These are phyloP conservation scores for Eimeria sp. DNA, from an alignment of 169 alveolate species.

Conservation along the genomic window DNA sequence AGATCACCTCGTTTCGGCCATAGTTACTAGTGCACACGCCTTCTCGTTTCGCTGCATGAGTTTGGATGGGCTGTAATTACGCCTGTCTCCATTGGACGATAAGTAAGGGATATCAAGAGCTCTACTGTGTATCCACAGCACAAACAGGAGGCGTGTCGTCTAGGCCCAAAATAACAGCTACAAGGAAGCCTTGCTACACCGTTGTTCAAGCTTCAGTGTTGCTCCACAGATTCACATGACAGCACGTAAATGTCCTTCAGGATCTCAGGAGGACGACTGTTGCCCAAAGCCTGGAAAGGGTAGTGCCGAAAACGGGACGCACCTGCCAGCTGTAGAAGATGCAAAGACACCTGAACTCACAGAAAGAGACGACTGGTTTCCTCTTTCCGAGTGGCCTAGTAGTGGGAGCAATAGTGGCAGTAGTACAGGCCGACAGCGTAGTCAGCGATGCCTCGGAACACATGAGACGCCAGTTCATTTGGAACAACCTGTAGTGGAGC, in stretches of 20 bases:
- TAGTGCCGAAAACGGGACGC: background rate
- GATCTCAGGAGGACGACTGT: background rate
- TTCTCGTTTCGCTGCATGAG: too few species aligned
- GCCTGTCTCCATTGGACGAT: too few species aligned
- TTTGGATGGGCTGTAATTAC: too few species aligned
- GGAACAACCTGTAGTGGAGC: background rate
- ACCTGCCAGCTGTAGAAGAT: background rate
- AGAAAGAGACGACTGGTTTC: conserved; percentile 30
- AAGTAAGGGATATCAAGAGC: background rate
- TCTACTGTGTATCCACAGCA: background rate
- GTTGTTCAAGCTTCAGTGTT: background rate
- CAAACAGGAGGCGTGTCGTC: background rate
- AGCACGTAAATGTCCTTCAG: background rate
- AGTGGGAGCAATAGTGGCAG: background rate
- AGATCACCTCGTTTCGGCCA: background rate
- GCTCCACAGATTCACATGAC: conserved; percentile 14
- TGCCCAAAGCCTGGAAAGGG: background rate
- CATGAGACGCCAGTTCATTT: background rate
- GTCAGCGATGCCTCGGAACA: background rate
- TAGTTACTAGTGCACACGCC: background rate
- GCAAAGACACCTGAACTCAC: background rate
- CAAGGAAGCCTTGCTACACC: background rate
- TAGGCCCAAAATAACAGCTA: background rate
- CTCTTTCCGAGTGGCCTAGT: conserved; percentile 31
- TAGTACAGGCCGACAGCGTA: background rate